Evolutionary conservation across 2,329 filamentous ascomycete genomes (phyloP), one percentile per base, ranked within the genome.

Genomic region (Penicillium griseofulvum): DNA sequence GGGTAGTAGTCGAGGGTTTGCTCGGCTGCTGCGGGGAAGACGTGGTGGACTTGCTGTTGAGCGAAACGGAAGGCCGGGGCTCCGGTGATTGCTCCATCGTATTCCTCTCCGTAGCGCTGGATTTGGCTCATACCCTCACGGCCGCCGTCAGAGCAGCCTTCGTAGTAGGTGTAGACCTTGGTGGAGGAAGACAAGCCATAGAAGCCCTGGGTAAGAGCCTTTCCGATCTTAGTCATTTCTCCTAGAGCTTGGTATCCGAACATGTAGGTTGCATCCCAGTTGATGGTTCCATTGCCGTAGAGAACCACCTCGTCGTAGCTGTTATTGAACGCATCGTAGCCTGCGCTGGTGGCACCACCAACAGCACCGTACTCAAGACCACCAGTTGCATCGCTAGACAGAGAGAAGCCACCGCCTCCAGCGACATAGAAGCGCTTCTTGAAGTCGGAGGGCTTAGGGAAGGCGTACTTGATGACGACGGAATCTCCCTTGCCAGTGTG

Each of bases 81-180:
- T 44, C 78, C 79, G 1, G 71, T 70, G 38, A 78, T 68, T 10
- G 70, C 76, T 24, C 79, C 78, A 49, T 81, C 79, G 54, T 74
- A 80, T 45, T 78, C 74, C 9, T 76, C 77, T 8, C 65, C 68
- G 60, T 75, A 83, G 16, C 80, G 76, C 64, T 83, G 81, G 1
- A 80, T 70, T 65, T 82, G 80, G 53, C 71, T 76, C 75, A 76
- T 76, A n/a, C 78, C 80, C 67, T 82, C 77, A 39, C 80, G 74
- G 0, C 80, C 81, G 19, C 81, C 81, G 49, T 83, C 80, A 12
- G 80, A 82, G 66, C 81, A 83, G 3, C 80, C 81, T 58, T 81
- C 75, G 60, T 79, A 83, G 68, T 83, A 83, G 5, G 79, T 70
- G 51, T 71, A 71, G 45, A 72, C 17, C 55, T 69, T 72, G 24